Base-by-base conservation (phyloP, 177 flowering plant species). In the Vitis hybrid region DNA sequence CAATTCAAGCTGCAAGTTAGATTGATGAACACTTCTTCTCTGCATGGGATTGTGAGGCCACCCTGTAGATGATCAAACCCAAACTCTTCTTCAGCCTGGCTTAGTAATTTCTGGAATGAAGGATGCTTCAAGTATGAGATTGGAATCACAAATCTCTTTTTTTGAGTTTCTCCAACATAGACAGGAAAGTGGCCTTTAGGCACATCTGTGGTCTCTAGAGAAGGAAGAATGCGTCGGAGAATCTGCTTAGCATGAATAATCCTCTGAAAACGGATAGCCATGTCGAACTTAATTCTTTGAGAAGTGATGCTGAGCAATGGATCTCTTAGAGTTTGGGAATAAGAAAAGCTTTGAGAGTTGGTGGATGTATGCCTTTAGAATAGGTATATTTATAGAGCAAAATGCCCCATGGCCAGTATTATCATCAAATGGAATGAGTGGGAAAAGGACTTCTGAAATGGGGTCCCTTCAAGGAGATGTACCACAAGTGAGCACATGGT, bases 181-280 rank as follows among this genome's bases (percentile, higher is more conserved):
- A 72, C 75, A 48, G 70, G 57, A 60, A 60, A 11, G 57, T 57
- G 51, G 52, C 75, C 75, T 30, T 72, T 72, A 6, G 68, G 75
- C n/a, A 72, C 67, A 54, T 65, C 58, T 2, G n/a, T 62, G 48
- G 14, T 54, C 64, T 18, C 19, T 19, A 59, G 27, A 56, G 57
- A 64, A 64, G 18, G 12, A 18, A 21, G 40, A 27, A 48, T n/a
- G 50, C 15, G 64, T 11, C 55, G 52, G 3, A 63, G 9, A 57
- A 60, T 60, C 19, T 60, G 60, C 67, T 77, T 76, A 6, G 70
- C 62, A 59, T 35, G 50, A 12, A 64, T 6, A 46, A 69, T 19
- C 3, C 65, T n/a, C 1, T 49, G 65, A 52, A 75, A 51, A 30
- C 62, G 66, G 61, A 73, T 35, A 48, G 60, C 74, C 78, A 68